A percentile compares a stretch with the other conserved stretches of the same genome.
phyloP scores from a whole-genome alignment of 495 filamentous ascomycete species.

The Neurospora sp. region DNA sequence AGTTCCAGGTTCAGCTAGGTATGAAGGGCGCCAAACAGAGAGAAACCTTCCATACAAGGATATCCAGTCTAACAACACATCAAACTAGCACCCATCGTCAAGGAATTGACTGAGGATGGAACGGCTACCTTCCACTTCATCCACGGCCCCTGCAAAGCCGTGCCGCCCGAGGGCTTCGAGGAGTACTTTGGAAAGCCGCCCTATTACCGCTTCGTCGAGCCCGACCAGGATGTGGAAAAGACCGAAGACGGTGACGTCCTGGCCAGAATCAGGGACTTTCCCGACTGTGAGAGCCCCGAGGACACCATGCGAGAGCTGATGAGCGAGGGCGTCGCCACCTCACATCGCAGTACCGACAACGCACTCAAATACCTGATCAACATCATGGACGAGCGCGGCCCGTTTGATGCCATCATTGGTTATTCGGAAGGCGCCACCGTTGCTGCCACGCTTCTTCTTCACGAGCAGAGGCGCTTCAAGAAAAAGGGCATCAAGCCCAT shows the following conservation, averaged over 20 bases:
- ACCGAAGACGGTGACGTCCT: constrained; percentile 36
- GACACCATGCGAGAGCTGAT: constrained; percentile 43
- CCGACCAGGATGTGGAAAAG: constrained; percentile 29
- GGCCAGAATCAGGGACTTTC: constrained; percentile 40
- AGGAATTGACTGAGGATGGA: constrained; percentile 34
- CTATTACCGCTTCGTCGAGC: constrained; percentile 41
- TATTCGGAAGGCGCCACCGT: constrained; percentile 54
- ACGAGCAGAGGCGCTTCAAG: constrained; percentile 37
- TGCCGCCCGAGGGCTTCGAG: constrained; percentile 39
- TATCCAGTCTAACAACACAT: not conserved
- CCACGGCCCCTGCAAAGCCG: constrained; percentile 35
- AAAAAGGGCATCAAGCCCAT: constrained; percentile 36
- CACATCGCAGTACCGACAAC: constrained; percentile 29
- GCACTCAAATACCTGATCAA: constrained; percentile 35
- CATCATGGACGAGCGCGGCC: constrained; percentile 41
- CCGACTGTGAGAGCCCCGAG: constrained; percentile 35
- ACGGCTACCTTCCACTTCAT: constrained; percentile 38
- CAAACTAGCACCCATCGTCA: constrained; percentile 33
- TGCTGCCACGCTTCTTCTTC: constrained; percentile 44
- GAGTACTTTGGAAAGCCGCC: constrained; percentile 43
- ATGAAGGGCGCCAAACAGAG: constrained; percentile 1
- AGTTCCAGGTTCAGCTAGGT: constrained; percentile 45
- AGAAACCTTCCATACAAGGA: not conserved
- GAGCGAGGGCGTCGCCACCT: constrained; percentile 35
- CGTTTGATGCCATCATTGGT: constrained; percentile 45